Conservation (phyloP, 495 filamentous ascomycete genomes). For the Alectoria sarmentosa region DNA sequence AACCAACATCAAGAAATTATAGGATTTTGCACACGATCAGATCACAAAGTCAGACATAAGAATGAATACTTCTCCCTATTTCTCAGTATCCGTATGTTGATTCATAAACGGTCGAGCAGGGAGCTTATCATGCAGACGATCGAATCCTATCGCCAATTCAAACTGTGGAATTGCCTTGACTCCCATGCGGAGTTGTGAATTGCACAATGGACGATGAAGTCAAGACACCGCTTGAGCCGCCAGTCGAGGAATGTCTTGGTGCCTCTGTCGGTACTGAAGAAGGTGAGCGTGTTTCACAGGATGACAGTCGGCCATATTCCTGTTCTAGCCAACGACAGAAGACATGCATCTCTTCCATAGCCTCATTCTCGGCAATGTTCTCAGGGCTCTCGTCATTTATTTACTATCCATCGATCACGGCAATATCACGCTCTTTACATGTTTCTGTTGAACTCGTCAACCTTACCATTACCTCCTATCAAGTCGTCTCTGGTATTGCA, state of each 20-base stretch:
- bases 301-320: slow-evolving; percentile 7
- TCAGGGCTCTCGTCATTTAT: slow-evolving; percentile 73
- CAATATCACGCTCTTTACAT: slow-evolving; percentile 46
- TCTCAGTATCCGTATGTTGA: not conserved
- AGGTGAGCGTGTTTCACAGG: not conserved
- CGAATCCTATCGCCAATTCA: not conserved
- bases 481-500: slow-evolving; percentile 55
- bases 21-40: too few relatives aligned
- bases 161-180: too few relatives aligned
- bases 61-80: not conserved
- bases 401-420: slow-evolving; percentile 67
- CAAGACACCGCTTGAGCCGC: not conserved
- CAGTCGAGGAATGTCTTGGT: not conserved
- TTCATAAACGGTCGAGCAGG: not conserved
- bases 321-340: slow-evolving; percentile 3
- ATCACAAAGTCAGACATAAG: not conserved
- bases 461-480: slow-evolving; percentile 58
- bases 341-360: slow-evolving; percentile 11
- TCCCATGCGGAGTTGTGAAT: too few relatives aligned
- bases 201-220: too few relatives aligned
- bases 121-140: not conserved
- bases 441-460: slow-evolving; percentile 58
- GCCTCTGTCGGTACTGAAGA: slow-evolving; percentile 1
- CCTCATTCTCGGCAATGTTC: slow-evolving; percentile 55
- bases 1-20: too few relatives aligned